These are phyloP conservation scores for Ocimum tenuiflorum DNA, from an alignment of 257 asterid species.

Conservation along the genomic window DNA sequence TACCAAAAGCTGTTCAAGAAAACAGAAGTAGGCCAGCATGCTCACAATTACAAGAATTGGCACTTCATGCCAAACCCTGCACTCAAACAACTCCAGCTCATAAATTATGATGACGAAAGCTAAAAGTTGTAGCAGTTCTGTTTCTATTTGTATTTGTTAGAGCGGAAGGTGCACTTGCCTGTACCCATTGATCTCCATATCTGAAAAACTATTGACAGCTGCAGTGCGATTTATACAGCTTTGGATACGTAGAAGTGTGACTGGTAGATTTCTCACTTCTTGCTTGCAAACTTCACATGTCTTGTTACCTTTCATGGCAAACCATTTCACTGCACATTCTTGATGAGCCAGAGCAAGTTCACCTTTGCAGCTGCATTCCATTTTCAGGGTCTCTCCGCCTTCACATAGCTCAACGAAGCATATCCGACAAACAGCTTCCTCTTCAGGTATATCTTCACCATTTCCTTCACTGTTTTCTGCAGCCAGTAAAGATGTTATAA, in stretches of 20 bases:
- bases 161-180: slow-evolving; percentile 37
- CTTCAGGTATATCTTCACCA: slow-evolving; percentile 81
- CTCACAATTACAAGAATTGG: slow-evolving; percentile 85
- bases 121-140: too few species aligned
- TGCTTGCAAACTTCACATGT: slow-evolving; percentile 86
- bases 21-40: slow-evolving; percentile 90
- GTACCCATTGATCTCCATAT: slow-evolving; percentile 66
- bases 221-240: slow-evolving; percentile 38
- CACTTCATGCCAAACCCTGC: slow-evolving; percentile 88
- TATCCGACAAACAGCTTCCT: slow-evolving; percentile 85
- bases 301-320: slow-evolving; percentile 79
- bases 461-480: slow-evolving; percentile 48
- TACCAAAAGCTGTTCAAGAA: slow-evolving; percentile 97
- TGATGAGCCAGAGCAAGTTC: slow-evolving; percentile 89
- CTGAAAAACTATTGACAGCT: slow-evolving; percentile 21
- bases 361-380: slow-evolving; percentile 97
- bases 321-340: slow-evolving; percentile 90
- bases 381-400: slow-evolving; percentile 88
- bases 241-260: slow-evolving; percentile 81
- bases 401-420: slow-evolving; percentile 79
- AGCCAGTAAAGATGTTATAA: too few species aligned
- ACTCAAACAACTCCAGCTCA: not conserved
- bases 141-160: not conserved
- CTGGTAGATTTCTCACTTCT: slow-evolving; percentile 73
- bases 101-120: too few species aligned